Base-by-base conservation (phyloP, 768 basidiomycete genomes). In the Mycena olivaceomarginata region DNA sequence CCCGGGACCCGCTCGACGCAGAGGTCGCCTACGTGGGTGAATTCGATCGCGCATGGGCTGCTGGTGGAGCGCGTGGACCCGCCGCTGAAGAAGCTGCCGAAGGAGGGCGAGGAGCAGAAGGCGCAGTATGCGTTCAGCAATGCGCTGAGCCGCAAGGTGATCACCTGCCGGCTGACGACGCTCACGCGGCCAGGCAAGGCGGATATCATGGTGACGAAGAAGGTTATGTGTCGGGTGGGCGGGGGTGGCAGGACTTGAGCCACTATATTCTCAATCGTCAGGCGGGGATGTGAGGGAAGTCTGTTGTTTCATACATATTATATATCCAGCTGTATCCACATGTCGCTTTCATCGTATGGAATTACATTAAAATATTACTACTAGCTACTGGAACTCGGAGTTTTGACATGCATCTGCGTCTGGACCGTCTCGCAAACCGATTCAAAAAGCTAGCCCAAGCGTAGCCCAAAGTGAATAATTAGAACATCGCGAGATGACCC, bases 181-280 rank as follows among this genome's bases (percentile, higher is more conserved):
- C 88, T 96, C 82, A 92, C 92, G 69, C 91, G 96, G 64, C 86
- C 90, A 13, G 89, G 89, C 31, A 89, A 88, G 82, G 84, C 88
- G 88, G 88, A 72, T 81, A 85, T 79, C 70, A 77, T 67, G 87
- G 86, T 63, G 74, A 92, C 92, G 76, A 96, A 94, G 91, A 97
- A 96, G 85, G 96, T 97, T 41, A 95, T 98, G 94, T 96, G 94
- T 86, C 93, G 96, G 75, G 94, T 97, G 77, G 96, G 96, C 75
- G 60, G 81, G 94, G 94, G 53, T 96, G 94, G 95, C 95, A 95
- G 81, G 94, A 95, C 86, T 87, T 96, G 75, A 92, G 91, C 80
- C 84, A 94, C 74, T 96, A 95, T 82, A 92, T 96, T 82, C 85
- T 94, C 70, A 95, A 94, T 83, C 93, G 94, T 78, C 94, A 94